These are phyloP conservation scores for Colletotrichum sp. DNA, from an alignment of 2,329 filamentous ascomycete genomes.

Conservation along the genomic window DNA sequence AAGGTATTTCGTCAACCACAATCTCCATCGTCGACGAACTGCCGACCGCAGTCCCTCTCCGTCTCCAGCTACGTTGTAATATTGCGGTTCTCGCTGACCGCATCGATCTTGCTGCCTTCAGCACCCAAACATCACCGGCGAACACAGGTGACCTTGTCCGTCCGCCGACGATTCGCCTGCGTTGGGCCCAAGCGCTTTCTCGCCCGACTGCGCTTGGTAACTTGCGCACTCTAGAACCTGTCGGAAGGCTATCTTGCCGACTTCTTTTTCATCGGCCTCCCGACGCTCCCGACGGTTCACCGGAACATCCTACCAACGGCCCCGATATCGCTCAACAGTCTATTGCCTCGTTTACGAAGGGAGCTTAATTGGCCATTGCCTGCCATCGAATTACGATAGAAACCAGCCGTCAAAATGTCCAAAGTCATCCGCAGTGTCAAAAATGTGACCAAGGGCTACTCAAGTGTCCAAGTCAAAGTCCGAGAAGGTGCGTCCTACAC, in stretches of 20 bases:
- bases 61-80: neutral
- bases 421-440: conserved; percentile 97
- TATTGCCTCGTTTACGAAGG: neutral
- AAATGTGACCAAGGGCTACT: conserved; percentile 99
- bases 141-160: neutral
- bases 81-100: neutral
- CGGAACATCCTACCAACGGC: neutral
- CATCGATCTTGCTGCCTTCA: neutral
- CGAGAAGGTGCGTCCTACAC: conserved; percentile 77
- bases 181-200: conserved; percentile 11
- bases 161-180: neutral
- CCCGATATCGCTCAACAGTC: neutral
- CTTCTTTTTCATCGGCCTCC: neutral
- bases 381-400: neutral
- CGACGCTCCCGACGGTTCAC: neutral
- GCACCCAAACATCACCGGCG: neutral
- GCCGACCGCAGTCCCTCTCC: neutral
- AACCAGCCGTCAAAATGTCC: conserved; percentile 69
- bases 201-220: conserved; percentile 1
- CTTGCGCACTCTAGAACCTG: neutral
- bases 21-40: neutral
- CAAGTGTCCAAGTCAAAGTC: conserved; percentile 95
- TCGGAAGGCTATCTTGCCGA: neutral
- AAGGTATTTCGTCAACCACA: neutral
- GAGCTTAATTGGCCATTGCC: neutral